Evolutionary conservation across 1,284 basidiomycete species (phyloP).

Genomic region (Tremellales sp.): DNA sequence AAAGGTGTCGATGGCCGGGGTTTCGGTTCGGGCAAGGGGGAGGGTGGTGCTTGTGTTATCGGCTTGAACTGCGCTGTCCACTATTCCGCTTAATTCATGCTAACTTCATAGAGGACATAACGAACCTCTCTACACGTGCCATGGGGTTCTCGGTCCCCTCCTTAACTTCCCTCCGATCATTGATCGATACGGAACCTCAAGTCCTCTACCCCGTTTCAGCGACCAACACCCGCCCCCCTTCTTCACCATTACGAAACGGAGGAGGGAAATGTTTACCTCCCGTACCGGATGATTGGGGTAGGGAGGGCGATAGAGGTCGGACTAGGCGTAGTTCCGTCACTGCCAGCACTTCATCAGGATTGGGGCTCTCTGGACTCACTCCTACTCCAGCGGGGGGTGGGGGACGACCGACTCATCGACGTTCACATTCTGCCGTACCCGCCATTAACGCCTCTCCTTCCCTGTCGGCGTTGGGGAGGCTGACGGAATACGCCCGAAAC

Average conservation of each 20-base stretch:
- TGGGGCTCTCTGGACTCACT: constrained; percentile 1
- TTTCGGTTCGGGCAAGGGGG: too few relatives aligned
- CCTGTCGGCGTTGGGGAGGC: too few relatives aligned
- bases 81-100: too few relatives aligned
- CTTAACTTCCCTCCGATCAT: constrained; percentile 2
- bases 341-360: neutral
- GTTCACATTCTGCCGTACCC: constrained; percentile 28
- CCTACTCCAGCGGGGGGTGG: neutral
- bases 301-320: neutral
- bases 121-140: too few relatives aligned
- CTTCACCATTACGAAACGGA: constrained; percentile 1
- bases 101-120: too few relatives aligned
- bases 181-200: constrained; percentile 18
- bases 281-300: neutral
- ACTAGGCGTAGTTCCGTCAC: neutral
- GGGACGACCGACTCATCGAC: constrained; percentile 11
- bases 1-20: too few relatives aligned
- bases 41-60: too few relatives aligned
- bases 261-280: constrained; percentile 2
- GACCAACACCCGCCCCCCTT: constrained; percentile 1
- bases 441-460: constrained; percentile 3
- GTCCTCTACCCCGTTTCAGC: constrained; percentile 18
- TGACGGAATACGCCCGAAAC: constrained; percentile 30
- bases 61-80: too few relatives aligned
- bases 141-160: too few relatives aligned